Evolutionary conservation across 352 stramenopile genomes (phyloP).

Genomic region (Pythium phragmiticola): DNA sequence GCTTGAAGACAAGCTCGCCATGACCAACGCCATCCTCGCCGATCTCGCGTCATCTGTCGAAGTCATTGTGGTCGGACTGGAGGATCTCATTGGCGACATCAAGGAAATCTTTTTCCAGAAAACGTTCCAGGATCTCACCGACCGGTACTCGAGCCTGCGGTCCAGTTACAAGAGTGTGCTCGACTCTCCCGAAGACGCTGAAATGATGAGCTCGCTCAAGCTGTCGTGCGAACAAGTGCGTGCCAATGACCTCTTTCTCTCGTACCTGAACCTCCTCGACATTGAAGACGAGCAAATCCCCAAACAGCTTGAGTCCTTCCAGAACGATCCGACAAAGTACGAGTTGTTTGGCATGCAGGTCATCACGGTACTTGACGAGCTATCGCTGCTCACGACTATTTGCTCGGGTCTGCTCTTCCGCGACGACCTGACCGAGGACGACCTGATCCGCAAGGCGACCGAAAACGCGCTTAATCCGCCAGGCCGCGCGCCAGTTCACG

Average conservation of each 20-base stretch:
- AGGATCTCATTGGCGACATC: conserved; percentile 11
- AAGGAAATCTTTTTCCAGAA: conserved; percentile 16
- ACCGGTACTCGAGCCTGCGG: conserved; percentile 14
- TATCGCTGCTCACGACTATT: conserved; percentile 15
- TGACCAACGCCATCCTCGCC: conserved; percentile 9
- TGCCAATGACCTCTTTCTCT: conserved; percentile 18
- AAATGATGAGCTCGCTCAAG: conserved; percentile 17
- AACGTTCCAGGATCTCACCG: conserved; percentile 5
- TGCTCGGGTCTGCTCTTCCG: conserved; percentile 18
- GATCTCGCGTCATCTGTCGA: conserved; percentile 9
- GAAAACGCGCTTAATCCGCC: conserved; percentile 14
- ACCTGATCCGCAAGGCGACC: conserved; percentile 7
- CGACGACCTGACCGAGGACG: conserved; percentile 14
- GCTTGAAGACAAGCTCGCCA: conserved; percentile 8
- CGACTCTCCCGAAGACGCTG: neutral
- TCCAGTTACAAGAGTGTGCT: conserved; percentile 5
- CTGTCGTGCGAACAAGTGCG: conserved; percentile 7
- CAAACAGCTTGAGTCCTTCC: conserved; percentile 13
- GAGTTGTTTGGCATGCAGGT: conserved; percentile 15
- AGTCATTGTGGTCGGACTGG: conserved; percentile 5
- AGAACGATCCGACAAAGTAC: conserved; percentile 13
- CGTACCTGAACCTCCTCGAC: conserved; percentile 20
- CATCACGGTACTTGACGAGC: conserved; percentile 11
- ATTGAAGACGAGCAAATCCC: conserved; percentile 24
- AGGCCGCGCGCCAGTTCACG: conserved; percentile 12